Conservation (phyloP, 345 rosid genomes). For the Sonneratia caseolaris region DNA sequence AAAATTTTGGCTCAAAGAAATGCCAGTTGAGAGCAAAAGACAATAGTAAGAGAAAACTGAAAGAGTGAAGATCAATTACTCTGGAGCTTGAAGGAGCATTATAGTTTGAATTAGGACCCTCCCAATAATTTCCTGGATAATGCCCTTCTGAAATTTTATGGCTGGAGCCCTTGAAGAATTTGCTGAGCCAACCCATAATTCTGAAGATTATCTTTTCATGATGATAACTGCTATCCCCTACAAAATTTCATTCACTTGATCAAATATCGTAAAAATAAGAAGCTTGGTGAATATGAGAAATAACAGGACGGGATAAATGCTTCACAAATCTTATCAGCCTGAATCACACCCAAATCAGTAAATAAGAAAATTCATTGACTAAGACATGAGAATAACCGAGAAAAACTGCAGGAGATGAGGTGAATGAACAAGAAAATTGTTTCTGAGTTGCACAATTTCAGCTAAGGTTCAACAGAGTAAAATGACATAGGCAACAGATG, state of each 20-base stretch:
- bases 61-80: constrained; percentile 26
- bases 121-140: constrained; percentile 36
- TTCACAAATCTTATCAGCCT: not conserved
- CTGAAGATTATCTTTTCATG: constrained; percentile 41
- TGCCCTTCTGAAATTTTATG: constrained; percentile 42
- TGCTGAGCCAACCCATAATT: constrained; percentile 81
- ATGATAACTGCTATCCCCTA: constrained; percentile 31
- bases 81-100: constrained; percentile 57
- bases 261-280: constrained; percentile 1
- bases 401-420: not conserved
- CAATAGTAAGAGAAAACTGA: not conserved
- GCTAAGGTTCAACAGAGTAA: not conserved
- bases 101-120: constrained; percentile 31
- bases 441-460: not conserved
- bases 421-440: not conserved
- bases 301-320: not conserved
- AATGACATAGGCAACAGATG: not conserved
- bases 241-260: constrained; percentile 14
- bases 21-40: not conserved
- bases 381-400: not conserved
- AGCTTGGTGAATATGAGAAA: not conserved
- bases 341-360: not conserved
- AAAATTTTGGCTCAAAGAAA: not conserved
- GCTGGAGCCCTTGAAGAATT: constrained; percentile 68
- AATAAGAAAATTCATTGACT: not conserved